Base-by-base conservation (phyloP, 2,329 filamentous ascomycete genomes). In the Aspergillus carbonarius region DNA sequence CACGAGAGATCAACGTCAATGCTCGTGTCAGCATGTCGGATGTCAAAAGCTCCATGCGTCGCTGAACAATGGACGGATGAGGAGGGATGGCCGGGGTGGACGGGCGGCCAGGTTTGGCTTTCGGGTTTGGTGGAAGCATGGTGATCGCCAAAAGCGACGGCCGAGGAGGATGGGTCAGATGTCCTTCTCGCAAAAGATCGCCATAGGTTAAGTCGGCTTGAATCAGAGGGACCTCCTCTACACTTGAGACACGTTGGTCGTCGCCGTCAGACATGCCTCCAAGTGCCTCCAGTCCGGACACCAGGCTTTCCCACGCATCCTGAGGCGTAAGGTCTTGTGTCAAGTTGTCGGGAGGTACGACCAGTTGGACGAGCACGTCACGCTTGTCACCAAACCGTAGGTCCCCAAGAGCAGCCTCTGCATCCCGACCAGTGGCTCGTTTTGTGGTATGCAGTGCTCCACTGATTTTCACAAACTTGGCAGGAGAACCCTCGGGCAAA, bases 381-480 rank as follows among this genome's bases (percentile, higher is more conserved):
- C 87, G 82, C 82, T 98, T 99, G 75, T 99, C 95, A 35, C 95
- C 95, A 71, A 98, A 98, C 48, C 93, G 86, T 53, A 99, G 80
- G 74, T 99, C 95, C 35, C 95, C 95, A 23, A 99, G 80, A 1
- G 90, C 88, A 9, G 93, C 93, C 77, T 99, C 95, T 0, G 93
- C 95, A 74, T 98, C 95, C 52, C 92, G 88, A 10, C 95, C 95
- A 23, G 93, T 96, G 13, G 93, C 95, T 60, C 95, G 89, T 81
- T 97, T 99, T 3, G 93, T 98, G 62, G 96, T 96, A 72, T 98
- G 93, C 59, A 99, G 81, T 4, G 93, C 95, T 54, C 95, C 95
- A 70, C 92, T 97, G 70, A 99, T 98, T 79, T 99, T 99, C 74
- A 97, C 91, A 73, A 99, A 99, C 72, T 96, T 97, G 68, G 95